These are phyloP conservation scores for Mucor circinelloides DNA, from an alignment of 371 early-diverging fungal species.

Conservation along the genomic window DNA sequence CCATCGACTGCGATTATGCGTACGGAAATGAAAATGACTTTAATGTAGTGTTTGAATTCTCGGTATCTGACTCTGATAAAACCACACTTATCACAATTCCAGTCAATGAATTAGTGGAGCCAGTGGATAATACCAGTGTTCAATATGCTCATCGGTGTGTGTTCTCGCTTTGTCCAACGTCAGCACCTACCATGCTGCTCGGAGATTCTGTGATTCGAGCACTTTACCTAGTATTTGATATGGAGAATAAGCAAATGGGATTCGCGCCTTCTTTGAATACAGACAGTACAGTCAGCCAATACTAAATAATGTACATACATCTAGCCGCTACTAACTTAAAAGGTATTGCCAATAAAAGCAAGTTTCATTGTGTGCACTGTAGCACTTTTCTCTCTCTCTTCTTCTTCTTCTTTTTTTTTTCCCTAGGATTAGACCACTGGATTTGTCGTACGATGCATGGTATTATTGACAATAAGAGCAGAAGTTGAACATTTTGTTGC, in stretches of 20 bases:
- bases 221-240: constrained; percentile 48
- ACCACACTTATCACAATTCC: constrained; percentile 27
- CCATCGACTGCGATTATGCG: constrained; percentile 29
- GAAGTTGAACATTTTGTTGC: neutral
- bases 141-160: constrained; percentile 28
- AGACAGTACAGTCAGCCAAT: neutral
- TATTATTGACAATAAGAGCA: neutral
- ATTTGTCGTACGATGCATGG: neutral
- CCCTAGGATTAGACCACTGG: neutral
- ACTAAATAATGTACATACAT: neutral
- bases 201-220: constrained; percentile 44
- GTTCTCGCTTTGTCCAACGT: constrained; percentile 44
- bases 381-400: neutral
- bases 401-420: neutral
- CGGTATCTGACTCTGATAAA: constrained; percentile 17
- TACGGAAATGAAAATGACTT: constrained; percentile 17
- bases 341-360: neutral
- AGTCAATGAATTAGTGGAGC: constrained; percentile 36
- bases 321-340: neutral
- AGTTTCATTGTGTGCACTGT: neutral
- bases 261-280: constrained; percentile 23
- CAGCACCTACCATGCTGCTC: constrained; percentile 23
- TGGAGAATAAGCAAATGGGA: constrained; percentile 40
- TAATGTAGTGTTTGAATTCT: constrained; percentile 1
- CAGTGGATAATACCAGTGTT: constrained; percentile 24